A percentile compares a stretch with the other conserved stretches of the same genome.
These are phyloP conservation scores for Incumbomyces lentus DNA, from an alignment of 2,329 filamentous ascomycete species.

Conservation along the genomic window DNA sequence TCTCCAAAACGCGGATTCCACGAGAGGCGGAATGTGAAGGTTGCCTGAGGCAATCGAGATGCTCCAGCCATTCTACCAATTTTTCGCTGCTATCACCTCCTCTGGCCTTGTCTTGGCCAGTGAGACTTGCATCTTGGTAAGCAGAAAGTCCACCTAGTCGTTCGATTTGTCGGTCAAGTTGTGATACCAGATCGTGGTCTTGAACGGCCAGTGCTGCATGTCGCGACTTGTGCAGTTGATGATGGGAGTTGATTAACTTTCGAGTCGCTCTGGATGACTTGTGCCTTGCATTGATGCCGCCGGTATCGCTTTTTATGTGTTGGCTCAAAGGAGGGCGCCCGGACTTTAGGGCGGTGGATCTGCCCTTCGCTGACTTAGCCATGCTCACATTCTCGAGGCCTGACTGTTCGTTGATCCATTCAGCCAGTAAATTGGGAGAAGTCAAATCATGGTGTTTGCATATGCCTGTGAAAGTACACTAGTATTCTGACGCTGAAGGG, in stretches of 20 bases:
- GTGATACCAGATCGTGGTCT: conserved; percentile 31
- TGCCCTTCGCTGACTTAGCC: not conserved
- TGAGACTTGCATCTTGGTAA: conserved; percentile 54
- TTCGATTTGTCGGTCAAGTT: conserved; percentile 34
- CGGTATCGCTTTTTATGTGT: conserved; percentile 2
- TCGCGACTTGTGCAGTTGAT: conserved; percentile 48
- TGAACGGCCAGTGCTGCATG: conserved; percentile 41
- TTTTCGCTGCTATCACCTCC: conserved; percentile 55
- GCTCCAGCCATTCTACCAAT: conserved; percentile 48
- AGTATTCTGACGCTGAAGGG: too few species aligned
- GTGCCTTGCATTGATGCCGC: not conserved
- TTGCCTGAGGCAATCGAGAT: conserved; percentile 19
- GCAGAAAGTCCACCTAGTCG: conserved; percentile 50
- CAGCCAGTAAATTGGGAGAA: too few species aligned
- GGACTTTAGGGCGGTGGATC: conserved; percentile 4
- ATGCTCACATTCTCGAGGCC: not conserved
- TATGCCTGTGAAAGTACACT: too few species aligned
- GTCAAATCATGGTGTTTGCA: too few species aligned
- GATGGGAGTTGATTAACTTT: conserved; percentile 49
- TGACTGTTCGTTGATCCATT: too few species aligned
- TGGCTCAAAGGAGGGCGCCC: conserved; percentile 13
- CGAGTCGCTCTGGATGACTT: conserved; percentile 47
- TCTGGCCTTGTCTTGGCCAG: conserved; percentile 49
- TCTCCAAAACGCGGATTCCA: conserved; percentile 63
- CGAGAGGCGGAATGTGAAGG: not conserved